Conservation (phyloP, 139 green algal genomes). For the Chlorella ohadii region DNA sequence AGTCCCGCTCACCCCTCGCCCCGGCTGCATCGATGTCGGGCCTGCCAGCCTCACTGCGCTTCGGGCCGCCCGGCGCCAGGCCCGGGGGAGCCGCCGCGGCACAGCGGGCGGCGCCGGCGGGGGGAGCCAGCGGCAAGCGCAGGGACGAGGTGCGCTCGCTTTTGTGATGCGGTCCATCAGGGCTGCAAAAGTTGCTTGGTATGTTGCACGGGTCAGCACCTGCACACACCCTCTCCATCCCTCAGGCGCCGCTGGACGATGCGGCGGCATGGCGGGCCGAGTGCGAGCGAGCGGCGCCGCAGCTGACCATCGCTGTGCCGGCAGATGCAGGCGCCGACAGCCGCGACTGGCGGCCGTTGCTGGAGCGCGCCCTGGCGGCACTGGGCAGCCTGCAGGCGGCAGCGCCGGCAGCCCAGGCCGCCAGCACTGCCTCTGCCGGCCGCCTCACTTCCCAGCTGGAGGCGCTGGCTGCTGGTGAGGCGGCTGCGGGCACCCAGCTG, state of each 20-base stretch:
- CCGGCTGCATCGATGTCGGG: neutral
- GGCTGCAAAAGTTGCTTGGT: no score
- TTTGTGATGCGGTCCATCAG: no score
- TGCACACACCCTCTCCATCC: no score
- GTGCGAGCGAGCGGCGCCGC: constrained; percentile 11
- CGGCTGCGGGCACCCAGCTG: neutral
- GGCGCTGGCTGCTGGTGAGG: neutral
- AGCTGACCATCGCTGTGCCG: constrained; percentile 1
- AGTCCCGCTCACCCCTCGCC: no score
- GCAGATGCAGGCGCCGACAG: neutral
- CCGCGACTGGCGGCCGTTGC: constrained; percentile 13
- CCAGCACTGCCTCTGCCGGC: neutral
- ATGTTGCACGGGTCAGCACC: no score
- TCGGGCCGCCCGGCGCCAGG: neutral
- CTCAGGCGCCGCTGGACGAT: no score
- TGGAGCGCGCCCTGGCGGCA: constrained; percentile 5
- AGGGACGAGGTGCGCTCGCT: no score
- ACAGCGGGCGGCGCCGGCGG: neutral
- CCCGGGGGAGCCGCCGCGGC: neutral
- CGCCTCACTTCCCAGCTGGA: neutral
- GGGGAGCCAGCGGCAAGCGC: neutral
- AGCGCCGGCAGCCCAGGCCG: neutral
- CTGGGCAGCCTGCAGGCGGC: neutral
- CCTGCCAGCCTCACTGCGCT: constrained; percentile 8
- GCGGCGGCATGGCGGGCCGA: constrained; percentile 16